Evolutionary conservation across 352 stramenopile species (phyloP).

Genomic region (Pythium monospermum): DNA sequence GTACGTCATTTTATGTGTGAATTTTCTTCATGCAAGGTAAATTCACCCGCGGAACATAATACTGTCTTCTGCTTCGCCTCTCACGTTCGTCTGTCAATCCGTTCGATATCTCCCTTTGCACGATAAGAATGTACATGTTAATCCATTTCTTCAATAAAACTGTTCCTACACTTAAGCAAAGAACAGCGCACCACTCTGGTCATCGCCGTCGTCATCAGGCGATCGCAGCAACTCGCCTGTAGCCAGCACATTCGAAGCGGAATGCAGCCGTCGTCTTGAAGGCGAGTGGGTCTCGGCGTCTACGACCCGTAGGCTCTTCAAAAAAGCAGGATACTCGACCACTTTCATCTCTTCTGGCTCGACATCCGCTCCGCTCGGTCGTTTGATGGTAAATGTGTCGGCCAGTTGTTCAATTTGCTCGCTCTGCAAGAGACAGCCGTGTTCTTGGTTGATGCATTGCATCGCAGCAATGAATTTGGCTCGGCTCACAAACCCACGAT

Average conservation of each 20-base stretch:
- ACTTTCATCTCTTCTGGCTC: conserved; percentile 23
- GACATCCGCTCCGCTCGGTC: conserved; percentile 6
- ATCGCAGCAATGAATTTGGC: conserved; percentile 70
- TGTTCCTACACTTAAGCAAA: no score
- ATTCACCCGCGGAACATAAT: no score
- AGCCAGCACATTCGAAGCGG: conserved; percentile 1
- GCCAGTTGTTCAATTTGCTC: conserved; percentile 64
- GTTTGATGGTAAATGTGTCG: conserved; percentile 43
- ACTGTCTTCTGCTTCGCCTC: no score
- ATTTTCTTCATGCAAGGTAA: background rate
- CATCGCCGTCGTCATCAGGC: no score
- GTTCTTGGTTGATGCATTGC: conserved; percentile 71
- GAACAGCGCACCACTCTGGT: no score
- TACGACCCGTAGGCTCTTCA: conserved; percentile 65
- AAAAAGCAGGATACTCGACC: conserved; percentile 66
- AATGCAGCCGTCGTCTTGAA: conserved; percentile 20
- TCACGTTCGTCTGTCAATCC: no score
- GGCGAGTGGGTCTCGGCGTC: conserved; percentile 33
- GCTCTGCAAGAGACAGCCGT: conserved; percentile 50
- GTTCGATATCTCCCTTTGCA: no score
- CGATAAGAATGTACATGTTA: no score
- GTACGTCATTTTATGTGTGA: background rate
- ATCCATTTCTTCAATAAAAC: no score
- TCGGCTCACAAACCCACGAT: conserved; percentile 55
- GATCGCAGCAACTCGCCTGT: no score